Conservation (phyloP, 306 rosid species). For the Hippophae rhamnoides region DNA sequence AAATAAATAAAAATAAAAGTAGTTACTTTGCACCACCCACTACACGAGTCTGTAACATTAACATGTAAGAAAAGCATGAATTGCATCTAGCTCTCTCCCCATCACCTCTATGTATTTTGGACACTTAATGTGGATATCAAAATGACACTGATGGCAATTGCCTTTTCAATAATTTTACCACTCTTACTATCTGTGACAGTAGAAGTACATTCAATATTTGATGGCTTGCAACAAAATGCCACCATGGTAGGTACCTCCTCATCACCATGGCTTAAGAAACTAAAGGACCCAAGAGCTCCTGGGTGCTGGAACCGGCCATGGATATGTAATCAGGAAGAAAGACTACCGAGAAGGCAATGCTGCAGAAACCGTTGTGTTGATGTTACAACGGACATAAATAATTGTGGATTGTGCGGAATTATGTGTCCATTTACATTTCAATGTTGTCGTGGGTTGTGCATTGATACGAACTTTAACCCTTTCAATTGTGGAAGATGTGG, state of each 20-base stretch:
- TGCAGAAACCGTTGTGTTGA: slow-evolving; percentile 52
- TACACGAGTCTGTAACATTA: slow-evolving; percentile 3
- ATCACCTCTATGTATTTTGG: neutral
- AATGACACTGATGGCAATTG: slow-evolving; percentile 2
- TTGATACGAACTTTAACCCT: slow-evolving; percentile 22
- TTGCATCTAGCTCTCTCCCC: neutral
- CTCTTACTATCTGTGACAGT: slow-evolving; percentile 7
- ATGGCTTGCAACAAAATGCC: slow-evolving; percentile 8
- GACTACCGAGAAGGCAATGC: slow-evolving; percentile 22
- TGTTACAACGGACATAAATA: slow-evolving; percentile 28
- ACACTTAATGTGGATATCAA: neutral
- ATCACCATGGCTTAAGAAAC: slow-evolving; percentile 35
- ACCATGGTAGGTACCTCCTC: slow-evolving; percentile 1
- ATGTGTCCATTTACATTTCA: slow-evolving; percentile 38
- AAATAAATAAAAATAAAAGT: neutral
- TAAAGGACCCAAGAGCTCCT: neutral
- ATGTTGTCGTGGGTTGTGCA: slow-evolving; percentile 54
- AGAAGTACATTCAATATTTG: slow-evolving; percentile 7
- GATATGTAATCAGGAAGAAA: slow-evolving; percentile 27
- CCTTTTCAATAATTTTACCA: slow-evolving; percentile 5
- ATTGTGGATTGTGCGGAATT: slow-evolving; percentile 47
- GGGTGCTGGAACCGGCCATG: slow-evolving; percentile 35
- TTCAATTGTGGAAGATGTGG: slow-evolving; percentile 70
- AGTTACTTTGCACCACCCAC: slow-evolving; percentile 7
- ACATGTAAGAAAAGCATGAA: slow-evolving; percentile 33